Evolutionary conservation across 2,329 filamentous ascomycete genomes (phyloP).

Genomic region (Chaetomium olivaceum): DNA sequence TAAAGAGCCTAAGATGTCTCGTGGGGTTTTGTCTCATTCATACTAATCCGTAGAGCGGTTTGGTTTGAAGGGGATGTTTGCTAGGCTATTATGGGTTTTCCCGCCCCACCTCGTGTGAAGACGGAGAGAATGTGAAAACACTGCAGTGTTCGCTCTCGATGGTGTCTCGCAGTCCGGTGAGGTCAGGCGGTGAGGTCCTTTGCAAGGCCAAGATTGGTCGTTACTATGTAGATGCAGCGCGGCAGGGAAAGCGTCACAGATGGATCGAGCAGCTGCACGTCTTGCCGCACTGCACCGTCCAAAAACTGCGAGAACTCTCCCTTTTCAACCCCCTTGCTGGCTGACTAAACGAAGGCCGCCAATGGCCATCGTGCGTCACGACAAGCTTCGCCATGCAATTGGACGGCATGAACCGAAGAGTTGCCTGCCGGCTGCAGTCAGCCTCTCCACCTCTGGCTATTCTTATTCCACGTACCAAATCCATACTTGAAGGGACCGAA

Average conservation of each 20-base stretch:
- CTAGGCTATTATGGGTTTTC: not conserved
- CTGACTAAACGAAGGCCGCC: not conserved
- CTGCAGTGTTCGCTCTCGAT: not conserved
- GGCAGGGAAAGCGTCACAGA: slow-evolving; percentile 1
- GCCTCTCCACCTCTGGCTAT: slow-evolving; percentile 11
- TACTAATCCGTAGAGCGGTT: not conserved
- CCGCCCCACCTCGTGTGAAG: not conserved
- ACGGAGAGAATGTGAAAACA: not conserved
- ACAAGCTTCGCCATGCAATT: slow-evolving; percentile 11
- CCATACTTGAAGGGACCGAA: slow-evolving; percentile 13
- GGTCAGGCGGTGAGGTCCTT: slow-evolving; percentile 22
- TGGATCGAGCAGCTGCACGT: not conserved
- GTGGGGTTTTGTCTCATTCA: not conserved
- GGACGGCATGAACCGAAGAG: slow-evolving; percentile 10
- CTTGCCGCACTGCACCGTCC: not conserved
- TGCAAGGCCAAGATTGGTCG: not conserved
- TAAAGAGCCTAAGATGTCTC: not conserved
- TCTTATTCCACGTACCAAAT: slow-evolving; percentile 25
- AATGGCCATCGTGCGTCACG: not conserved
- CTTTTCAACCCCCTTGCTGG: not conserved
- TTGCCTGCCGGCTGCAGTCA: slow-evolving; percentile 12
- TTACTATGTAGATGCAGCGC: slow-evolving; percentile 8
- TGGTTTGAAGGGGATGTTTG: not conserved
- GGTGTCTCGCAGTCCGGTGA: not conserved
- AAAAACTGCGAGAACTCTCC: not conserved